Conservation (phyloP, 2,329 filamentous ascomycete species). For the Diaporthe vexans region DNA sequence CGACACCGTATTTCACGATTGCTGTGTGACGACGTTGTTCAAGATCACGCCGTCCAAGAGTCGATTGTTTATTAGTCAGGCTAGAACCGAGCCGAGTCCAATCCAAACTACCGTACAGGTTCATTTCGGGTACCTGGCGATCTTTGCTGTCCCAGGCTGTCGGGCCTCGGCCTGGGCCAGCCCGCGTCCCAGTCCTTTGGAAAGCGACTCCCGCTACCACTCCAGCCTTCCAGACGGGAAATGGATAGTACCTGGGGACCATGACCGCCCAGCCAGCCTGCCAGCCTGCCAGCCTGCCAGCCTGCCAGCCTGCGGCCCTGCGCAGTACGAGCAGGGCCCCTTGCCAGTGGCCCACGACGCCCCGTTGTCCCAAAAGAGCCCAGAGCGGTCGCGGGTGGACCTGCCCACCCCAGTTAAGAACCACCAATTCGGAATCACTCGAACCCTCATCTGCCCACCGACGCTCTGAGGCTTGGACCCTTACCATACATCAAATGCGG, state of each 20-base stretch:
- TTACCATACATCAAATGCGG: neutral
- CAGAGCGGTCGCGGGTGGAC: constrained; percentile 11
- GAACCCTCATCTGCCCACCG: constrained; percentile 17
- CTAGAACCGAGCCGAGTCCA: neutral
- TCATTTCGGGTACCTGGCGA: constrained; percentile 8
- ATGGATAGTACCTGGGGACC: neutral
- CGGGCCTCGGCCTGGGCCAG: constrained; percentile 24
- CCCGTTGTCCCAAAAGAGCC: constrained; percentile 25
- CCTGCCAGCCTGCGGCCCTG: no score
- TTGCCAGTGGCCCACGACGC: constrained; percentile 1
- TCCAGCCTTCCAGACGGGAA: constrained; percentile 3
- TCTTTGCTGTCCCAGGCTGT: constrained; percentile 31
- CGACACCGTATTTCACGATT: neutral
- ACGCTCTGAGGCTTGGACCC: constrained; percentile 10
- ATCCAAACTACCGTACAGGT: neutral
- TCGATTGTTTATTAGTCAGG: neutral
- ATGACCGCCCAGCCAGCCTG: constrained; percentile 1
- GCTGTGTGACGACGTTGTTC: neutral
- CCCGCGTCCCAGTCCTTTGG: constrained; percentile 27
- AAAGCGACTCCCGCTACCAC: constrained; percentile 25
- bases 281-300: neutral
- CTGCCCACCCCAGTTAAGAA: constrained; percentile 16
- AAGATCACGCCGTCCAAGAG: neutral
- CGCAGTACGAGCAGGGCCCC: constrained; percentile 1
- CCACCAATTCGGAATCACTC: constrained; percentile 14